Percentiles rank a stretch among this genome's conserved stretches.
These are phyloP conservation scores for Penicillium herquei DNA, from an alignment of 495 filamentous ascomycete genomes.

Conservation along the genomic window DNA sequence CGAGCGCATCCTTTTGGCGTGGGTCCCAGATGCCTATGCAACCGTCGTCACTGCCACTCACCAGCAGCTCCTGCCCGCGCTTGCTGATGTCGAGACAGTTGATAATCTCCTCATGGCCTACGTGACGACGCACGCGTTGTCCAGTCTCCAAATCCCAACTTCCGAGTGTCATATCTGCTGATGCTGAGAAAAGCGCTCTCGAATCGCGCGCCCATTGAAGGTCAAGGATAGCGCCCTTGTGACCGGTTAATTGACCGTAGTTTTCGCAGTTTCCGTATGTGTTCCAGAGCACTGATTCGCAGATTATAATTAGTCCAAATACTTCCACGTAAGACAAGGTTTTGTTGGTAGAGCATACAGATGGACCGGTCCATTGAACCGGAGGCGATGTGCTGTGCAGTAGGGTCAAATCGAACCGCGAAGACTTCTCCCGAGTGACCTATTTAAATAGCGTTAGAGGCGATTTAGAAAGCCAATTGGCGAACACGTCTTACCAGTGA, in stretches of 20 bases:
- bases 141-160: conserved; percentile 94
- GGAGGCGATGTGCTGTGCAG: conserved; percentile 85
- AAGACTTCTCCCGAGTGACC: conserved; percentile 83
- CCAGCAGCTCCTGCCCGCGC: conserved; percentile 82
- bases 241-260: conserved; percentile 81
- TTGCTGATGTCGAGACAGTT: conserved; percentile 85
- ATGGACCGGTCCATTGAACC: conserved; percentile 94
- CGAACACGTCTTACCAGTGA: conserved; percentile 60
- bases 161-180: conserved; percentile 85
- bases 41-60: conserved; percentile 90
- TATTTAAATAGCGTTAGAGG: conserved; percentile 29
- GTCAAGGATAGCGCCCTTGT: conserved; percentile 87
- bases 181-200: conserved; percentile 85
- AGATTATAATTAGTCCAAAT: neutral
- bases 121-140: conserved; percentile 80
- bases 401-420: conserved; percentile 83
- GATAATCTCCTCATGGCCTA: conserved; percentile 91
- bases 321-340: neutral
- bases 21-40: conserved; percentile 97
- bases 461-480: neutral
- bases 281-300: conserved; percentile 76
- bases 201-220: conserved; percentile 97
- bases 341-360: conserved; percentile 51
- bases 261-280: conserved; percentile 92
- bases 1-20: conserved; percentile 81